These are phyloP conservation scores for Ceratobasidium sp. DNA, from an alignment of 1,284 basidiomycete genomes.

Conservation along the genomic window DNA sequence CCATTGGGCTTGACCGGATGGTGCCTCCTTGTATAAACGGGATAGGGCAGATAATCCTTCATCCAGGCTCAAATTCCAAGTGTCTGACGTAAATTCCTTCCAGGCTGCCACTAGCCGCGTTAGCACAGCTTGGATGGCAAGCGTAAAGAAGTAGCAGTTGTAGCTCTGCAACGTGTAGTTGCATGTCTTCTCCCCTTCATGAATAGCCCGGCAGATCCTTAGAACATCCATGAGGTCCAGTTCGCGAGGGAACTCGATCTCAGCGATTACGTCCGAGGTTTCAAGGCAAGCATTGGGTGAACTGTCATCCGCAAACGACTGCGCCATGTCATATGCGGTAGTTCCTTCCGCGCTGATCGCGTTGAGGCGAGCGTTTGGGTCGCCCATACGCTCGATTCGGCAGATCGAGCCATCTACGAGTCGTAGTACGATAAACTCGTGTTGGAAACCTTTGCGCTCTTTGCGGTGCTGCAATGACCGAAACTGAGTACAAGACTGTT, in stretches of 20 bases:
- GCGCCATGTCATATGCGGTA: not conserved
- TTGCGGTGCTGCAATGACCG: conserved; percentile 9
- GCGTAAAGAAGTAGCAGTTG: conserved; percentile 34
- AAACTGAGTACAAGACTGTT: conserved; percentile 13
- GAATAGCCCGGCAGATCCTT: conserved; percentile 18
- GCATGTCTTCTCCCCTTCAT: conserved; percentile 16
- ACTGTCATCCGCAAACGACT: not conserved
- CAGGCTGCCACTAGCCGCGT: not conserved
- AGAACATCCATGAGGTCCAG: conserved; percentile 5
- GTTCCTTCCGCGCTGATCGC: conserved; percentile 2
- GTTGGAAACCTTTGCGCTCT: conserved; percentile 1
- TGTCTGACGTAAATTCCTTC: not conserved
- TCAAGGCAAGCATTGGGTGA: not conserved
- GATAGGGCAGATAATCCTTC: not conserved
- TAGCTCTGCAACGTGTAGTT: conserved; percentile 7
- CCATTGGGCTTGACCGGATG: not conserved
- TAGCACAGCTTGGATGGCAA: conserved; percentile 8
- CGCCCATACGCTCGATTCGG: conserved; percentile 12
- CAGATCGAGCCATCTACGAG: conserved; percentile 4
- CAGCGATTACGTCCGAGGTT: not conserved
- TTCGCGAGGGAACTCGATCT: not conserved
- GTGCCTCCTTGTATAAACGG: not conserved
- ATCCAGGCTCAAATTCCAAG: not conserved
- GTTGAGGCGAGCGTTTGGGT: conserved; percentile 6
- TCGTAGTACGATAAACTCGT: conserved; percentile 20